Base-by-base conservation (phyloP, 257 asterid species). In the Solanum clarkiae region DNA sequence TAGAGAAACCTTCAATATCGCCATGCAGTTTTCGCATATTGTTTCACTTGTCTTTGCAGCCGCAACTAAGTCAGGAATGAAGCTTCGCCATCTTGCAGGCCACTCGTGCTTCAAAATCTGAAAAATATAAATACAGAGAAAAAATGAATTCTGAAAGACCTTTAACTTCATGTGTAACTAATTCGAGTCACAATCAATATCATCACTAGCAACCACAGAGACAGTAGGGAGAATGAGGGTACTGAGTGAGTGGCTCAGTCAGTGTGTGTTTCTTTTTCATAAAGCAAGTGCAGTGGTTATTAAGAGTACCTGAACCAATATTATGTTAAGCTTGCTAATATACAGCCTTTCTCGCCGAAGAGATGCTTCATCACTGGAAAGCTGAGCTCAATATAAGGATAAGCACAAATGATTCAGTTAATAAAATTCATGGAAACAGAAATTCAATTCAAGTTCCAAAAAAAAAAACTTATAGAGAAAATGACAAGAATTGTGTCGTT, bases 91-190 rank as follows among this genome's bases (percentile, higher is more conserved):
- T 86, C 95, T 90, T 75, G 95, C 92, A 40, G 99, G 98, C 99
- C 99, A 95, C 86, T 97, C 99, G 56, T 97, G 99, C 98, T 97
- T 97, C 92, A 97, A 87, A 89, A 97, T 97, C 99, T 97, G 91
- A 40, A 87, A 87, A 32, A 84, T 57, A 49, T 70, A 87, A 26
- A 89, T 60, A n/a, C 47, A 26, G 54, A 29, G 65, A 53, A 79
- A 51, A 79, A 32, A 53, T 26, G 57, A 75, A 29, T 29, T 79
- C 26, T 53, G 29, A 1, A 79, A 53, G 51, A 79, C 49, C 45
- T 20, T 75, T 53, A 29, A 79, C 83, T 16, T 26, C 82, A 79
- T 51, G 66, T 79, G 29, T 53, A 79, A 15, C 83, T 17, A 79
- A 9, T 17, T 8, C 40, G 29, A 79, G 65, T 17, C 63, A 79